Percentiles rank a stretch among this genome's conserved stretches.
These are phyloP conservation scores for Forsythia suspensa DNA, from an alignment of 257 asterid species.

Conservation along the genomic window DNA sequence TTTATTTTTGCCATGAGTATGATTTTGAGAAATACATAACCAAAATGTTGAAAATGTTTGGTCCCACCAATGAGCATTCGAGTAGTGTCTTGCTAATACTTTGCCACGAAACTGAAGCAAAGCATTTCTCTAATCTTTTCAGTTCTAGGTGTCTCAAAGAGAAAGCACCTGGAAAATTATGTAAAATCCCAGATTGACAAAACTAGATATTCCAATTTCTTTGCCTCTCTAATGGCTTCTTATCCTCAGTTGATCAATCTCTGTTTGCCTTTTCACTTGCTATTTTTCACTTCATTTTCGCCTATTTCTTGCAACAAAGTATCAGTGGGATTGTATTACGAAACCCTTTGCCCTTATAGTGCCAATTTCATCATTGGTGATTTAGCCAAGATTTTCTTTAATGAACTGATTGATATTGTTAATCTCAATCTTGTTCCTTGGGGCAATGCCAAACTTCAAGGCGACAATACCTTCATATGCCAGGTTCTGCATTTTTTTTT, in stretches of 20 bases:
- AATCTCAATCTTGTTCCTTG: conserved; percentile 50
- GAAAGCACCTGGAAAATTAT: not conserved
- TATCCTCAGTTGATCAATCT: conserved; percentile 17
- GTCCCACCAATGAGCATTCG: conserved; percentile 29
- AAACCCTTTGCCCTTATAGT: conserved; percentile 43
- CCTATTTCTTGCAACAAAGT: conserved; percentile 34
- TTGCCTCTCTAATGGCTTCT: conserved; percentile 25
- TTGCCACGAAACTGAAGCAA: conserved; percentile 30
- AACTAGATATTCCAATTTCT: not conserved
- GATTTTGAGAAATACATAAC: not conserved
- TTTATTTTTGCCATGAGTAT: not conserved
- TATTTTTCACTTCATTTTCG: conserved; percentile 13
- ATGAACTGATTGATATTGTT: conserved; percentile 38
- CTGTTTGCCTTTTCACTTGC: conserved; percentile 25
- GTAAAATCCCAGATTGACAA: conserved; percentile 7
- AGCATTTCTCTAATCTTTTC: conserved; percentile 2
- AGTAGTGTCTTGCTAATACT: conserved; percentile 26
- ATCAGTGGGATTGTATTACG: conserved; percentile 36
- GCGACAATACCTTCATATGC: conserved; percentile 28
- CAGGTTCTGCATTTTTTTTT: conserved; percentile 30
- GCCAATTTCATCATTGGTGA: conserved; percentile 36
- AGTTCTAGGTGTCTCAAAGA: not conserved
- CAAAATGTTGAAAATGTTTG: conserved; percentile 3
- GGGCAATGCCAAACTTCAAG: conserved; percentile 46
- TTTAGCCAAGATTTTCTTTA: conserved; percentile 31